Conservation (phyloP, 306 rosid genomes). For the Astragalus membranaceus region DNA sequence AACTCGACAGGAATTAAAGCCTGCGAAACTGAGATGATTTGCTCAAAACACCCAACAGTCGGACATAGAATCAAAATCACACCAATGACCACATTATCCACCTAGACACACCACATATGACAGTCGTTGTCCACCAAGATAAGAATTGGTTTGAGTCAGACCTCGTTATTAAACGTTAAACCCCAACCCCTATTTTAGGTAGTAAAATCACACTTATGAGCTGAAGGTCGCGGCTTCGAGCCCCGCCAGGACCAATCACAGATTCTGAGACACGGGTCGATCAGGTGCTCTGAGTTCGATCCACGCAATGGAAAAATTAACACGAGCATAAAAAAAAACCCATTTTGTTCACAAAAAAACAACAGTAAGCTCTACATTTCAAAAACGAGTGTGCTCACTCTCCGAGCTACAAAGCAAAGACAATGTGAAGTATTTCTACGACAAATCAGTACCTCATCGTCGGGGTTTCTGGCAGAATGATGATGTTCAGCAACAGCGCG, state of each 20-base stretch:
- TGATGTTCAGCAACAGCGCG: slow-evolving; percentile 80
- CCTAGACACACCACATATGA: neutral
- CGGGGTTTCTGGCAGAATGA: slow-evolving; percentile 57
- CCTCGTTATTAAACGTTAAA: slow-evolving; percentile 16
- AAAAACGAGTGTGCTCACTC: neutral
- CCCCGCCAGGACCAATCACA: too few species aligned
- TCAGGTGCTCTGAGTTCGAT: too few species aligned
- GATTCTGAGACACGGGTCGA: too few species aligned
- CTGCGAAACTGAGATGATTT: neutral
- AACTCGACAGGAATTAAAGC: neutral
- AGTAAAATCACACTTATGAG: too few species aligned
- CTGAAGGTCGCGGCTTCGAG: too few species aligned
- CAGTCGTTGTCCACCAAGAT: neutral
- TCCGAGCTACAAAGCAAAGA: neutral
- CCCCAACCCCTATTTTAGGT: slow-evolving; percentile 19
- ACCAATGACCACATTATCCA: slow-evolving; percentile 4
- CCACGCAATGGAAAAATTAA: too few species aligned
- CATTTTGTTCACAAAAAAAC: too few species aligned
- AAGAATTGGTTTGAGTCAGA: neutral
- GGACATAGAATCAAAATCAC: neutral
- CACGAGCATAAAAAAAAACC: too few species aligned
- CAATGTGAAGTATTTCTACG: slow-evolving; percentile 30
- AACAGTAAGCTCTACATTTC: neutral
- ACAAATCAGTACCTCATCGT: slow-evolving; percentile 60
- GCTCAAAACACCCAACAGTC: neutral